These are phyloP conservation scores for Albugo candida DNA, from an alignment of 352 stramenopile species.

Conservation along the genomic window DNA sequence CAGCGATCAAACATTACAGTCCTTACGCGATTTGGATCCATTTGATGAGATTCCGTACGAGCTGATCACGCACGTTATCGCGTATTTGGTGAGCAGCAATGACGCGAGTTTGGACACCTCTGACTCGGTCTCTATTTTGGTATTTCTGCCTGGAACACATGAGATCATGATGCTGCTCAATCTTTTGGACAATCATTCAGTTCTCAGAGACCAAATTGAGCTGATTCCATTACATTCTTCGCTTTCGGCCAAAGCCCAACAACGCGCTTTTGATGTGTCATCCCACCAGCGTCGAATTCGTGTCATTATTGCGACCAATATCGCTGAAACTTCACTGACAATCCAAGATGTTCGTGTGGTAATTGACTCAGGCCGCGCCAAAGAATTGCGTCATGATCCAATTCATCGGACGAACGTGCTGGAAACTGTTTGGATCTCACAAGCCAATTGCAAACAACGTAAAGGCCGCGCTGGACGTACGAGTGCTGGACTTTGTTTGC, in stretches of 20 bases:
- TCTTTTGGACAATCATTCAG: slow-evolving; percentile 30
- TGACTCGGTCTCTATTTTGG: slow-evolving; percentile 74
- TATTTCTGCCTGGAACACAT: slow-evolving; percentile 89
- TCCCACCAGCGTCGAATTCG: slow-evolving; percentile 33
- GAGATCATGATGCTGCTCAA: slow-evolving; percentile 85
- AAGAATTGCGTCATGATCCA: slow-evolving; percentile 68
- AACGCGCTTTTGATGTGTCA: slow-evolving; percentile 76
- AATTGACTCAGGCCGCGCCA: slow-evolving; percentile 92
- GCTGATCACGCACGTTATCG: slow-evolving; percentile 77
- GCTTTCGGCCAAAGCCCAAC: slow-evolving; percentile 85
- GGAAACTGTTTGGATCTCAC: slow-evolving; percentile 78
- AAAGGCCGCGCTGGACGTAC: slow-evolving; percentile 85
- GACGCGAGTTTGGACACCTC: slow-evolving; percentile 8
- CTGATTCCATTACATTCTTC: slow-evolving; percentile 87
- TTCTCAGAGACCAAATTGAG: slow-evolving; percentile 33
- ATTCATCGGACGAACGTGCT: slow-evolving; percentile 77
- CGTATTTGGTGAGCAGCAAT: slow-evolving; percentile 50
- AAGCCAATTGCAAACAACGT: slow-evolving; percentile 81
- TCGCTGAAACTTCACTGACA: slow-evolving; percentile 92
- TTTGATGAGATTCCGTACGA: slow-evolving; percentile 89
- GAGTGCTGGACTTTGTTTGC: slow-evolving; percentile 75
- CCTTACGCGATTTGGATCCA: slow-evolving; percentile 57
- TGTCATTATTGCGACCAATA: slow-evolving; percentile 94
- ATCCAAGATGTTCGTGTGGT: slow-evolving; percentile 90
- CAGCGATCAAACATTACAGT: slow-evolving; percentile 71